phyloP scores from a whole-genome alignment of 805 yeast species.

The Teunomyces funiuensis region DNA sequence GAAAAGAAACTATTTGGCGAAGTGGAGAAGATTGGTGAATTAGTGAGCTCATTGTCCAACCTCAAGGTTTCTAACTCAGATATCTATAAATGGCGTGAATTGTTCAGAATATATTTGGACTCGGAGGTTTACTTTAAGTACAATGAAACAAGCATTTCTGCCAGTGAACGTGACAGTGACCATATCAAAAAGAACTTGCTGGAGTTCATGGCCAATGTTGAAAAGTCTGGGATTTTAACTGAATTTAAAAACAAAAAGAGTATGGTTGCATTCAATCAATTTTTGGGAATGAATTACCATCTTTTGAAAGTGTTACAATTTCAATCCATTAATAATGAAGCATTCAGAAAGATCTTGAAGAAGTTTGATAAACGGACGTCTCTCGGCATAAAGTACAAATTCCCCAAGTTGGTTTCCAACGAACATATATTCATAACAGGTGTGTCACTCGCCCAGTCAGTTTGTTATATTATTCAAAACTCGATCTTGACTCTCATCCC shows the following conservation, averaged over 20 bases:
- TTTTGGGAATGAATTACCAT: slow-evolving; percentile 53
- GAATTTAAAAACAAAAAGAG: slow-evolving; percentile 50
- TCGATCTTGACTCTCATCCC: slow-evolving; percentile 60
- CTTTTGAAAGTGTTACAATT: slow-evolving; percentile 58
- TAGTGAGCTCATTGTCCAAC: slow-evolving; percentile 32
- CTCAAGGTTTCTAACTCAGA: slow-evolving; percentile 40
- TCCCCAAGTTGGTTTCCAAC: slow-evolving; percentile 44
- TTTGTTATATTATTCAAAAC: slow-evolving; percentile 56
- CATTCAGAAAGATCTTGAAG: slow-evolving; percentile 66
- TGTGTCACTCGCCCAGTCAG: slow-evolving; percentile 50
- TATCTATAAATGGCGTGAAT: slow-evolving; percentile 67
- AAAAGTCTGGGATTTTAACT: slow-evolving; percentile 34
- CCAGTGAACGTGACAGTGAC: slow-evolving; percentile 45
- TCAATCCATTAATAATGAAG: slow-evolving; percentile 61
- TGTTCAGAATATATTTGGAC: slow-evolving; percentile 64
- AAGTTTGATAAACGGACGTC: slow-evolving; percentile 75
- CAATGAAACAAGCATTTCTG: slow-evolving; percentile 40
- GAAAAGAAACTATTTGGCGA: slow-evolving; percentile 42
- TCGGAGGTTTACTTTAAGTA: slow-evolving; percentile 61
- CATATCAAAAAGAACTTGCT: slow-evolving; percentile 46
- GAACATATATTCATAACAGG: slow-evolving; percentile 47
- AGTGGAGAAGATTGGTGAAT: slow-evolving; percentile 43
- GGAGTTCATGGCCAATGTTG: slow-evolving; percentile 41
- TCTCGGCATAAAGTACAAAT: slow-evolving; percentile 44
- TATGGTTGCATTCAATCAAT: slow-evolving; percentile 45